Evolutionary conservation across 129 eudicot species (phyloP), one percentile per base, ranked within the genome.

Genomic region (Gnaphalium uliginosum): DNA sequence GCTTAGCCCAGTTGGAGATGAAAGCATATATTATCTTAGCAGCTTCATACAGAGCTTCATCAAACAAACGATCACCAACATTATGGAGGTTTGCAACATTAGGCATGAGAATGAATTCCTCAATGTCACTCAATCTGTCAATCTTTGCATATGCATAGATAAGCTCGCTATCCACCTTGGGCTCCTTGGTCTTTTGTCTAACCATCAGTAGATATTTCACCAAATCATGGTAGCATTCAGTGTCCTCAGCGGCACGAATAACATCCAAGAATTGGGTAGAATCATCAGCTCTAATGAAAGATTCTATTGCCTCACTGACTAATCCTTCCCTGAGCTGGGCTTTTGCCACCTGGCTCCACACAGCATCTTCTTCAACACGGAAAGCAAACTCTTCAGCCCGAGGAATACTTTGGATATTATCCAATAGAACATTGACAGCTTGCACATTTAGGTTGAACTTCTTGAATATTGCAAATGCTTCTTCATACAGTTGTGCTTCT

Each of bases 311-410:
- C 81, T 92, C 96, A 35, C 98, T 89, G 22, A 92, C 96, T 60
- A 92, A 74, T 39, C 98, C 98, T 26, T 90, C 96, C 69, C 94
- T 87, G 39, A 92, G 88, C 76, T 92, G 98, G 81, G 98, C 96
- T 80, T 84, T 89, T 27, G 90, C 98, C 74, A 92, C 98, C 86
- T 92, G 98, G 79, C 96, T 89, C 98, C 98, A 92, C 15, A 92
- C 98, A 56, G 92, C 94, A 88, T 89, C 98, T 78, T 92, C 98
- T 78, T 92, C 98, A 76, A 92, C 98, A 50, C 96, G 98, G 84
- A 83, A 92, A 2, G 98, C 98, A 83, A 92, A 92, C 81, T 92
- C 98, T 41, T 84, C 98, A 25, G 98, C 94, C 8, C 98, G 96
- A 39, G 89, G 84, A 26, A 92, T 86, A 79, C 84, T 87, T 48